Conservation (phyloP, 2,329 filamentous ascomycete species). For the Microsporum audouinii region DNA sequence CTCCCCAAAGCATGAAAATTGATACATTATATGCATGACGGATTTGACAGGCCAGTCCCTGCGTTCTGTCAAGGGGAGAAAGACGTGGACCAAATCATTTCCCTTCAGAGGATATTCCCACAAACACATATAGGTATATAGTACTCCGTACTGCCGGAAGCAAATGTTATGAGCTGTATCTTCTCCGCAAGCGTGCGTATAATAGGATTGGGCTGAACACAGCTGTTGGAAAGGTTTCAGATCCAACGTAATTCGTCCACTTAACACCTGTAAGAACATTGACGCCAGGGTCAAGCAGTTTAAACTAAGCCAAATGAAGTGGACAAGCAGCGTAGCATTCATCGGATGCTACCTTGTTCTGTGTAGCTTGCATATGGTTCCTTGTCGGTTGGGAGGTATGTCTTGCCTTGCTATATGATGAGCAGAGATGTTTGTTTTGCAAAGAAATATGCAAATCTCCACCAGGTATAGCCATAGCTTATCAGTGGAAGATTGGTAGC, state of each 20-base stretch:
- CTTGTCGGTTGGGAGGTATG: background rate
- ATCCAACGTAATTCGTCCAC: background rate
- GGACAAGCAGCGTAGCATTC: background rate
- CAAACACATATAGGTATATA: background rate
- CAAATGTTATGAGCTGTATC: no score
- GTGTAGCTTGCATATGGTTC: background rate
- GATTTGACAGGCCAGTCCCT: background rate
- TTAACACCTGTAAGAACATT: background rate
- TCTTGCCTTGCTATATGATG: background rate
- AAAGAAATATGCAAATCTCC: background rate
- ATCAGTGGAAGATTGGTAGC: background rate
- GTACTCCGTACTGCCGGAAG: background rate
- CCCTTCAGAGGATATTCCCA: background rate
- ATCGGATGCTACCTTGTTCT: background rate
- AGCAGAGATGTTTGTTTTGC: background rate
- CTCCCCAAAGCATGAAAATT: background rate
- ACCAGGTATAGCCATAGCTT: background rate
- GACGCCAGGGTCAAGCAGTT: background rate
- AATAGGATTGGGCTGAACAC: background rate
- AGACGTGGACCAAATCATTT: background rate
- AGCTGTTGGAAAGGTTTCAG: constrained; percentile 6
- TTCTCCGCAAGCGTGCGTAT: background rate
- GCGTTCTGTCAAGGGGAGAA: background rate
- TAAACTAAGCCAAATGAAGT: background rate
- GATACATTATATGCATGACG: background rate